phyloP scores from a whole-genome alignment of 208 protist species.

The Trypanosoma mega region DNA sequence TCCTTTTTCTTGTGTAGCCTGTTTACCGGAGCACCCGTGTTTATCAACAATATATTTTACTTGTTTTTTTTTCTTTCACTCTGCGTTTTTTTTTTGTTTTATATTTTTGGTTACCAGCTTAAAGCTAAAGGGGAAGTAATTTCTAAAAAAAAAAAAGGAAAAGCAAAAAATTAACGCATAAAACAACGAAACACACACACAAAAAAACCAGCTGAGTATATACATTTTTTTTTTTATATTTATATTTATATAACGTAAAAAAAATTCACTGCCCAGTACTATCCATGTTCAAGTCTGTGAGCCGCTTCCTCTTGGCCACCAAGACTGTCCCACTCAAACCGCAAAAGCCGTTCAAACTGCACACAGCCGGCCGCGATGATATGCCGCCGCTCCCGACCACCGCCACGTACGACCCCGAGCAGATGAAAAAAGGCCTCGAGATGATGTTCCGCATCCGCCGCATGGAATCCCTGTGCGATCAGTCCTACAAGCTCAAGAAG shows the following conservation, averaged over 20 bases:
- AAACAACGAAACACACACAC: background rate
- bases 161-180: conserved; percentile 17
- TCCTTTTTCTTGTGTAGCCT: too few relatives aligned
- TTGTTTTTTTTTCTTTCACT: too few relatives aligned
- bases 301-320: conserved; percentile 57
- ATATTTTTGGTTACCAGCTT: too few relatives aligned
- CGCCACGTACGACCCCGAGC: conserved; percentile 73
- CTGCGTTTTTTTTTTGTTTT: too few relatives aligned
- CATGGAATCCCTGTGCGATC: conserved; percentile 94
- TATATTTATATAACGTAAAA: conserved; percentile 24
- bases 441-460: conserved; percentile 94
- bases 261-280: conserved; percentile 2
- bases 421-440: conserved; percentile 73
- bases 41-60: too few relatives aligned
- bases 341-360: conserved; percentile 71
- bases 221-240: conserved; percentile 28
- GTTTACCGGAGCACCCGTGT: too few relatives aligned
- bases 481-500: conserved; percentile 96
- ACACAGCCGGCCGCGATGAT: conserved; percentile 62
- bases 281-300: conserved; percentile 63
- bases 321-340: conserved; percentile 75
- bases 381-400: conserved; percentile 67
- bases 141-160: conserved; percentile 19
- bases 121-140: too few relatives aligned
- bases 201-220: conserved; percentile 13